Evolutionary conservation across 331 rosid species (phyloP), one percentile per base, ranked within the genome.

Genomic region (Pyrus hybrid): DNA sequence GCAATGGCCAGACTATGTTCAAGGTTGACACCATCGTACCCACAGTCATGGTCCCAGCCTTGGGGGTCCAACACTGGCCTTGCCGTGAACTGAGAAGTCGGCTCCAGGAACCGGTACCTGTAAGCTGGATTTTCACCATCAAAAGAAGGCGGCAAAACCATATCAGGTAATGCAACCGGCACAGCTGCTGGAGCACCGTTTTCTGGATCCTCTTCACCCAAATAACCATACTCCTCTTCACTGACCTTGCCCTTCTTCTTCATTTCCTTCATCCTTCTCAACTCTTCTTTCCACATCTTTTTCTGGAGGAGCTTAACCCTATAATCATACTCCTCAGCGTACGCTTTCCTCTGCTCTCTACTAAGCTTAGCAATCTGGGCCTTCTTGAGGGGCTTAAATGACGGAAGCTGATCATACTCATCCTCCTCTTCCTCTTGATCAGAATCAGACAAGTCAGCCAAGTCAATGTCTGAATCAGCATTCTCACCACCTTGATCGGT

Each of bases 21-120:
- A 67, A 95, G 80, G 87, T 92, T 95, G 72, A 95, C 98, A 64
- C 99, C 98, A 43, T 95, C 99, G 23, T 95, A 95, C 70, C 99
- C 99, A 76, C 93, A 95, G 75, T 95, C 99, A 71, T 95, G 99
- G 87, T 95, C 98, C 99, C 99, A 95, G 53, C 99, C 93, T 72
- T 95, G 97, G 45, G 88, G 77, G 81, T 92, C 99, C 75, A 95
- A 81, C 63, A 95, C 99, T 13, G 99, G 98, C 90, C 99, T 86
- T 8, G 99, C 93, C 82, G 86, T 68, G 70, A 91, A 87, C 84
- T 91, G 98, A 37, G 98, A 93, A 57, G 91, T 89, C 9, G 98
- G 97, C 81, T 93, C 98, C 85, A 93, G 77, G 85, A 93, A 91
- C 41, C 98, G 97, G 87, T 91, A 93, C 80, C 97, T 83, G 67